Evolutionary conservation across 1,284 basidiomycete species (phyloP).

Genomic region (Pterula multifida): DNA sequence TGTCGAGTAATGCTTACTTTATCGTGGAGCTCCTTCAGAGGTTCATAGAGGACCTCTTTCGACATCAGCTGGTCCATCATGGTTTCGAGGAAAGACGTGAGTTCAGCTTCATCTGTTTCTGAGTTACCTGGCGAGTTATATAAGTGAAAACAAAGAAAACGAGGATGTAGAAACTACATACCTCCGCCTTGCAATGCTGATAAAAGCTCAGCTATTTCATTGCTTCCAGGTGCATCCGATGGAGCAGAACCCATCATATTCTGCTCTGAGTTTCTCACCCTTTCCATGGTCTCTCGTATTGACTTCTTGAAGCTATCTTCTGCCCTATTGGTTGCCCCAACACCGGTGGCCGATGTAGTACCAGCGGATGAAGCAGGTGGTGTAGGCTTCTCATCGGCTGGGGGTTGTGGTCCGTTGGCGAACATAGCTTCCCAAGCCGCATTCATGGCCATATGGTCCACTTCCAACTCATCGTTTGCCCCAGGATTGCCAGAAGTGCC

Average conservation of each 20-base stretch:
- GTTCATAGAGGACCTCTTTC: conserved; percentile 89
- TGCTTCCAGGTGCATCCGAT: conserved; percentile 26
- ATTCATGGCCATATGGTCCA: conserved; percentile 34
- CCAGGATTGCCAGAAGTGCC: conserved; percentile 14
- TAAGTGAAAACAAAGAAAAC: conserved; percentile 17
- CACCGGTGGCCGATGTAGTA: conserved; percentile 10
- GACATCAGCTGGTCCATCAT: conserved; percentile 95
- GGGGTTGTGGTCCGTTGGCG: conserved; percentile 48
- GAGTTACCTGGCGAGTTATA: conserved; percentile 20
- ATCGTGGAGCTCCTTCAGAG: conserved; percentile 77
- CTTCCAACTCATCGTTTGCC: conserved; percentile 15
- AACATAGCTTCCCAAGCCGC: conserved; percentile 72
- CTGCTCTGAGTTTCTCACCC: conserved; percentile 64
- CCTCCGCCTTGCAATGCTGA: conserved; percentile 10
- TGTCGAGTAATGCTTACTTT: conserved; percentile 33
- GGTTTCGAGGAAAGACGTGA: conserved; percentile 72
- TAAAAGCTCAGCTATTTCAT: conserved; percentile 36
- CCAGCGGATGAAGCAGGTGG: conserved; percentile 11
- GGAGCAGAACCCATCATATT: conserved; percentile 26
- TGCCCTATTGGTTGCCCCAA: conserved; percentile 20
- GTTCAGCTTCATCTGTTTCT: conserved; percentile 44
- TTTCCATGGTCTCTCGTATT: conserved; percentile 72
- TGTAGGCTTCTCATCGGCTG: conserved; percentile 19
- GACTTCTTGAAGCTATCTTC: conserved; percentile 57
- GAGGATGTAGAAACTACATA: not conserved